Evolutionary conservation across 768 basidiomycete genomes (phyloP), one percentile per base, ranked within the genome.

Genomic region (Lentinula sp.): DNA sequence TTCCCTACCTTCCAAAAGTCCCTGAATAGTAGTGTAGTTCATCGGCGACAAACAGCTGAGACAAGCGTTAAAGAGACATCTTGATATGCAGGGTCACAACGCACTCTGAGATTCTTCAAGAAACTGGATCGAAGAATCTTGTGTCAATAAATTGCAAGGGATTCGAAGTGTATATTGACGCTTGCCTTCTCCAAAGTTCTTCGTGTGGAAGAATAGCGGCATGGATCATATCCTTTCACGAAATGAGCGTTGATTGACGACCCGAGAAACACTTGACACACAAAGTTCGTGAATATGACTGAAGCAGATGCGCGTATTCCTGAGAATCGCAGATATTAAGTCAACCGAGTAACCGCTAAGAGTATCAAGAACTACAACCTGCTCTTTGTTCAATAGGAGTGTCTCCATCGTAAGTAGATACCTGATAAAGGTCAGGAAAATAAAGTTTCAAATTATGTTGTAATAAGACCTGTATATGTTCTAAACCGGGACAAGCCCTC

Each of bases 201-300:
- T 96, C 93, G 46, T 89, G 83, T 0, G 93, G 93, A 1, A 95
- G 74, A 60, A 96, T 88, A 0, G 90, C 88, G 21, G 87, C 84
- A 67, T 95, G 93, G 6, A 96, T 76, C 77, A 85, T 95, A 65
- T 95, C 93, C 90, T 92, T 61, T 21, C n/a, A 48, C 21, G 8
- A 11, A 51, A 5, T 42, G 32, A 15, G 9, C 9, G 10, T 15
- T 9, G 5, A 28, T 28, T 8, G 5, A 23, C 16, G 68, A 52
- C 39, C 53, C 16, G 46, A 10, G 11, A 10, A 42, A 37, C 15
- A 16, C 15, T n/a, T 6, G 60, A 50, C 82, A n/a, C 66, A 89
- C 91, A 66, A 94, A 93, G 68, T 96, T 96, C 4, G 93, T 94
- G 67, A 95, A 89, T 55, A 96, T 88, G 23, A 93, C 83, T 0